Evolutionary conservation across 2,329 filamentous ascomycete genomes (phyloP), one percentile per base, ranked within the genome.

Genomic region (Septoria petroselini): DNA sequence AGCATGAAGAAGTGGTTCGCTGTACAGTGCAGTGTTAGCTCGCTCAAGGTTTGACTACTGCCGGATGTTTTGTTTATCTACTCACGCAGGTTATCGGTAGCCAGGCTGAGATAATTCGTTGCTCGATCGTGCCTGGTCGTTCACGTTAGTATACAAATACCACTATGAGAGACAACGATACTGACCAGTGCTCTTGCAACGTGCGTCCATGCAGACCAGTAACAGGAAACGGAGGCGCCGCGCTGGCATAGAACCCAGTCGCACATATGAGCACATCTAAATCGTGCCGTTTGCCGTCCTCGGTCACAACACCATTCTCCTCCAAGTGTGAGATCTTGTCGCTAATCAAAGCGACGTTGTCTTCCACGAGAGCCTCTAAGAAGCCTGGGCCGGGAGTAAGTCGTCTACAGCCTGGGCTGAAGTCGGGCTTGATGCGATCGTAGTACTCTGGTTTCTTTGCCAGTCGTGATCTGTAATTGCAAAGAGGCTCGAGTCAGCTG

Each of bases 311-410:
- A 8, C 71, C 71, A 2, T 59, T 59, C 6, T 63, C 56, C 4
- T 66, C 65, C 50, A 75, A 70, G 11, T 62, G 58, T 12, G 58
- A 50, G 54, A 77, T 73, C 1, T 58, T 62, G 23, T 70, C 68
- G 18, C 66, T 67, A 23, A 75, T 67, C 5, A 69, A 68, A 5
- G 70, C 70, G 1, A 78, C 75, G 38, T 80, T 78, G 12, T 69
- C 66, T 50, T 71, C 54, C 1, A 65, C 63, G 30, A 77, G 62
- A 71, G 76, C 71, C 58, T 78, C 73, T 12, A 79, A 70, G 56
- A 75, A 79, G 0, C 76, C 75, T 19, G 73, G 72, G 0, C 76
- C 76, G 0, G 76, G 76, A 0, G 76, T 77, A 8, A 76, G 57
- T 3, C 76, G 67, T 9, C 75, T 65, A 50, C 76, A 79, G 1